Percentiles rank a stretch among this genome's conserved stretches.
Conservation (phyloP, 768 basidiomycete genomes). For the Rhodotorula graminis region DNA sequence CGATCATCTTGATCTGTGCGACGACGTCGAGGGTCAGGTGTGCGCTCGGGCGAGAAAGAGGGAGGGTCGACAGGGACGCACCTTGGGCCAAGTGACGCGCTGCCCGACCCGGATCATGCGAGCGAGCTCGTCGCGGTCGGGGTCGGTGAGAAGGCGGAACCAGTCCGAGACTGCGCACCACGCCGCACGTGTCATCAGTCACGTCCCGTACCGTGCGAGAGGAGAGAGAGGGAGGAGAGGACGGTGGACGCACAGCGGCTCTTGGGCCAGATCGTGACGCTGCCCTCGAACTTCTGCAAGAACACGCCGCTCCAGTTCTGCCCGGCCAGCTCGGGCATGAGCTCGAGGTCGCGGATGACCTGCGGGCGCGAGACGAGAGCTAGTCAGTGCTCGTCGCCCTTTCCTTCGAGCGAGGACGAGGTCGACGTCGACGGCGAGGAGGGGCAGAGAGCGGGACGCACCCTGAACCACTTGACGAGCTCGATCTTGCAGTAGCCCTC, state of each 20-base stretch:
- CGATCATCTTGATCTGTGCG: conserved; percentile 79
- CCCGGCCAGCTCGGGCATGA: conserved; percentile 85
- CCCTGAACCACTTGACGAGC: conserved; percentile 51
- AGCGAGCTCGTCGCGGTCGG: conserved; percentile 58
- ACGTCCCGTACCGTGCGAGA: neutral
- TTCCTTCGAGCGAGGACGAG: no score
- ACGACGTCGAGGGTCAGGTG: fast-evolving
- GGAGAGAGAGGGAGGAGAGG: neutral
- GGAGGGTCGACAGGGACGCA: conserved; percentile 43
- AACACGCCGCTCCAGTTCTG: conserved; percentile 97
- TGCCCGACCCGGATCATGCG: conserved; percentile 84
- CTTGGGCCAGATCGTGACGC: conserved; percentile 47
- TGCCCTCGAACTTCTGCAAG: conserved; percentile 70
- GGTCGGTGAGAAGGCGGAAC: conserved; percentile 58
- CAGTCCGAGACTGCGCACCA: conserved; percentile 66
- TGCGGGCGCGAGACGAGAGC: conserved; percentile 37
- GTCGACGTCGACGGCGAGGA: no score
- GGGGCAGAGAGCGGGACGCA: conserved; percentile 1
- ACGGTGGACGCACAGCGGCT: conserved; percentile 20
- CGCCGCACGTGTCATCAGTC: neutral
- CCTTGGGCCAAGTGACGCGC: conserved; percentile 94
- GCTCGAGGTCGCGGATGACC: conserved; percentile 91
- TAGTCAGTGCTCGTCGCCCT: no score
- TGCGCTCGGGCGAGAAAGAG: neutral
- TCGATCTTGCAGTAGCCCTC: conserved; percentile 63